These are phyloP conservation scores for Chaetomiaceae sp. DNA, from an alignment of 2,329 filamentous ascomycete genomes.

Conservation along the genomic window DNA sequence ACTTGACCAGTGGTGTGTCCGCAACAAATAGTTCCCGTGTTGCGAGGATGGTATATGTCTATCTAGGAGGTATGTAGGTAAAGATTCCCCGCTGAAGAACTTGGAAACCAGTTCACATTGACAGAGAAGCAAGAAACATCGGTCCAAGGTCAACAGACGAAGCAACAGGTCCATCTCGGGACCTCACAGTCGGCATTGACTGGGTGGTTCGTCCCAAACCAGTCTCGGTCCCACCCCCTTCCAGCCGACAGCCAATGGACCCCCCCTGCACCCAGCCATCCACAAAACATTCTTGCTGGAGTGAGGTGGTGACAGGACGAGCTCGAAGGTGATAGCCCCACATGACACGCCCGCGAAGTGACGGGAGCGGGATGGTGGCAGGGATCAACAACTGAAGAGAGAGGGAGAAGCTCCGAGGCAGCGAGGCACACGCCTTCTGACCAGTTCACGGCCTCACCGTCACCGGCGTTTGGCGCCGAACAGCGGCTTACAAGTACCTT, in stretches of 20 bases:
- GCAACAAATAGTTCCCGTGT: too few species aligned
- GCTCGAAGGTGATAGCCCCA: slow-evolving; percentile 12
- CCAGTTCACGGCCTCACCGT: too few species aligned
- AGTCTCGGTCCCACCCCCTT: slow-evolving; percentile 1
- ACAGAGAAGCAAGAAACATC: too few species aligned
- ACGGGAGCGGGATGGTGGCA: slow-evolving; percentile 7
- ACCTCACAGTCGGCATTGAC: slow-evolving; percentile 10
- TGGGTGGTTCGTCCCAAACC: slow-evolving; percentile 10
- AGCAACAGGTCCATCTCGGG: neutral
- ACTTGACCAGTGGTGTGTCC: too few species aligned
- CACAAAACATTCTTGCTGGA: slow-evolving; percentile 9
- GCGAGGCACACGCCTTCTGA: too few species aligned
- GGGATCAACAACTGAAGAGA: slow-evolving; percentile 2
- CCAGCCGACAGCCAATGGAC: slow-evolving; percentile 20
- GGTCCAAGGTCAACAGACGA: neutral
- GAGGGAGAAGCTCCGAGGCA: too few species aligned
- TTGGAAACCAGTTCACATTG: too few species aligned
- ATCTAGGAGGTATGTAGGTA: too few species aligned
- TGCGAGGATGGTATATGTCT: too few species aligned
- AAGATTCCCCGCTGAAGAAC: too few species aligned
- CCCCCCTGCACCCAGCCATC: slow-evolving; percentile 20
- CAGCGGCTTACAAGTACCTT: neutral
- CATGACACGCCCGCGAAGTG: slow-evolving; percentile 11
- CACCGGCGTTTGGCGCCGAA: too few species aligned
- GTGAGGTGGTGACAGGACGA: slow-evolving; percentile 10